phyloP scores from a whole-genome alignment of 2,329 filamentous ascomycete genomes.

The Aspergillus luchuensis region DNA sequence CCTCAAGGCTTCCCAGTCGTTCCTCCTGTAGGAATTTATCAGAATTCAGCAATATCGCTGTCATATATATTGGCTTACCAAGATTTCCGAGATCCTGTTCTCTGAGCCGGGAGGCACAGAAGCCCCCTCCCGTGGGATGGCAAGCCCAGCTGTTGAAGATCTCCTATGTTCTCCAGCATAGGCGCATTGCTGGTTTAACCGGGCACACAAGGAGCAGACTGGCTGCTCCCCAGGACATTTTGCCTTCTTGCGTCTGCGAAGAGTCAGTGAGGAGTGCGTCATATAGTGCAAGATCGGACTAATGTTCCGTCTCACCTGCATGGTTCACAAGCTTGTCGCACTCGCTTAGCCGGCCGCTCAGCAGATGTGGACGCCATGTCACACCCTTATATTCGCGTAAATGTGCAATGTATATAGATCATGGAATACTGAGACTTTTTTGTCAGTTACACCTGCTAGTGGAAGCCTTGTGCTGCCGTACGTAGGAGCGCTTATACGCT shows the following conservation, averaged over 20 bases:
- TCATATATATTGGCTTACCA: constrained; percentile 20
- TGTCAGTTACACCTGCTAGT: neutral
- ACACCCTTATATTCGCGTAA: neutral
- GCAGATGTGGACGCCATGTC: constrained; percentile 11
- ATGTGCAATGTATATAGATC: neutral
- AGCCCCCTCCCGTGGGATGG: constrained; percentile 14
- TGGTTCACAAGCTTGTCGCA: constrained; percentile 46
- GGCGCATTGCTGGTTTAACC: constrained; percentile 51
- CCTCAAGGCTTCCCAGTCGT: constrained; percentile 37
- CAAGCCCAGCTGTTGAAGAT: constrained; percentile 15
- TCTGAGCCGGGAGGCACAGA: constrained; percentile 17
- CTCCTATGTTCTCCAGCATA: constrained; percentile 44
- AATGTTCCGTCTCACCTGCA: constrained; percentile 39
- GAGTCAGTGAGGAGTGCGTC: constrained; percentile 12
- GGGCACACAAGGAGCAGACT: constrained; percentile 52
- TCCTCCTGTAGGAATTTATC: constrained; percentile 26
- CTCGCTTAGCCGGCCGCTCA: constrained; percentile 38
- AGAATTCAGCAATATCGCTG: neutral
- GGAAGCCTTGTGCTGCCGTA: neutral
- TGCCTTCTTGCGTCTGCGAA: constrained; percentile 53
- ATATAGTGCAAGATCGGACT: constrained; percentile 6
- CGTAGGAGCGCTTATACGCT: neutral
- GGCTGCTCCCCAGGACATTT: constrained; percentile 56
- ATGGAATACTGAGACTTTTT: neutral
- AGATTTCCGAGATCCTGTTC: constrained; percentile 15